These are phyloP conservation scores for Aspergillus ruber DNA, from an alignment of 2,329 filamentous ascomycete genomes.

Conservation along the genomic window DNA sequence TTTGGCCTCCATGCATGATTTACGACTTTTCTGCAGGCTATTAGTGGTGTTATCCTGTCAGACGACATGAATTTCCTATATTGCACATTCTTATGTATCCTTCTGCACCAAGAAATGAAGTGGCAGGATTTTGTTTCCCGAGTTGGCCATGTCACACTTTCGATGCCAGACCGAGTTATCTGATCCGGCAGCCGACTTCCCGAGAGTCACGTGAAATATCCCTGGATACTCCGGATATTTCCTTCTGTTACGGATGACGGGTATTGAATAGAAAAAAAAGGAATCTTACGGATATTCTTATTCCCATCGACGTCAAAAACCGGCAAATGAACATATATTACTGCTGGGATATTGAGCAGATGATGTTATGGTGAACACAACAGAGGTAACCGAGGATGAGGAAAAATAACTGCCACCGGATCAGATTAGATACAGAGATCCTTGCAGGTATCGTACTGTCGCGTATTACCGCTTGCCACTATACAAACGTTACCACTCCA, in stretches of 20 bases:
- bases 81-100: no score
- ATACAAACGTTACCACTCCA: conserved; percentile 5
- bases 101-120: no score
- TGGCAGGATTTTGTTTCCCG: neutral
- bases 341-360: neutral
- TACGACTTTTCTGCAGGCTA: no score
- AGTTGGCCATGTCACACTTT: neutral
- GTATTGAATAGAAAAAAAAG: no score
- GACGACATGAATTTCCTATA: no score
- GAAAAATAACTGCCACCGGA: neutral
- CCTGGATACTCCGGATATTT: neutral
- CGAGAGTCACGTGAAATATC: conserved; percentile 3
- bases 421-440: neutral
- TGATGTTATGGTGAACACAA: neutral
- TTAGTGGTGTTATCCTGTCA: no score
- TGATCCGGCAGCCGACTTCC: conserved; percentile 12
- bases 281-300: no score
- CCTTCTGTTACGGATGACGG: no score
- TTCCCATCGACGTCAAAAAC: no score
- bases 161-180: conserved; percentile 11
- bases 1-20: no score
- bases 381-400: neutral
- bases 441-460: neutral
- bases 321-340: no score
- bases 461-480: neutral